Conservation (phyloP, 2,329 filamentous ascomycete species). For the Arthroderma uncinatum region DNA sequence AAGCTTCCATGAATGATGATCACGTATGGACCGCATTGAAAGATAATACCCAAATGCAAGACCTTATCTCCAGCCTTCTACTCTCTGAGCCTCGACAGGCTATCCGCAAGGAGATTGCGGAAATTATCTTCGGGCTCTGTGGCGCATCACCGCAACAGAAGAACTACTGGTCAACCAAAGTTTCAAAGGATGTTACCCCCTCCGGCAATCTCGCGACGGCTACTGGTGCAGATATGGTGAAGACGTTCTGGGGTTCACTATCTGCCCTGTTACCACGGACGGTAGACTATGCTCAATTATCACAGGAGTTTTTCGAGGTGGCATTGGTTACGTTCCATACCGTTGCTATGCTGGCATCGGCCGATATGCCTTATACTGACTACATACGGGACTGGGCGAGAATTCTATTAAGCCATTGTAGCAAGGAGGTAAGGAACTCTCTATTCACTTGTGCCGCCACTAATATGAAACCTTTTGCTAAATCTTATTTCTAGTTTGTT, state of each 20-base stretch:
- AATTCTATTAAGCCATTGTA: constrained; percentile 34
- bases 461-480: constrained; percentile 12
- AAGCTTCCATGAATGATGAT: constrained; percentile 38
- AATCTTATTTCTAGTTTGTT: constrained; percentile 29
- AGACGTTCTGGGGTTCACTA: constrained; percentile 37
- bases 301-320: constrained; percentile 39
- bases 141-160: constrained; percentile 25
- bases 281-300: constrained; percentile 27
- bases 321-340: constrained; percentile 34
- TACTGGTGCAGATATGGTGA: constrained; percentile 30
- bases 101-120: constrained; percentile 30
- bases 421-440: constrained; percentile 29
- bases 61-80: constrained; percentile 33
- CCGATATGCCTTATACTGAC: constrained; percentile 28
- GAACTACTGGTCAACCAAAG: constrained; percentile 16
- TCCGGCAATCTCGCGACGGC: constrained; percentile 19
- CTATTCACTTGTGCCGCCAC: background rate
- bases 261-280: constrained; percentile 31
- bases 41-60: constrained; percentile 26
- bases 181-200: constrained; percentile 13
- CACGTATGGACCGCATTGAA: constrained; percentile 38
- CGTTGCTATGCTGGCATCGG: constrained; percentile 30
- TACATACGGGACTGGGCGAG: constrained; percentile 35
- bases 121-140: constrained; percentile 31
- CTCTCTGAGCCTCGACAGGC: constrained; percentile 34